Base-by-base conservation (phyloP, 73 alveolate species). In the Tetrahymena elliotti region DNA sequence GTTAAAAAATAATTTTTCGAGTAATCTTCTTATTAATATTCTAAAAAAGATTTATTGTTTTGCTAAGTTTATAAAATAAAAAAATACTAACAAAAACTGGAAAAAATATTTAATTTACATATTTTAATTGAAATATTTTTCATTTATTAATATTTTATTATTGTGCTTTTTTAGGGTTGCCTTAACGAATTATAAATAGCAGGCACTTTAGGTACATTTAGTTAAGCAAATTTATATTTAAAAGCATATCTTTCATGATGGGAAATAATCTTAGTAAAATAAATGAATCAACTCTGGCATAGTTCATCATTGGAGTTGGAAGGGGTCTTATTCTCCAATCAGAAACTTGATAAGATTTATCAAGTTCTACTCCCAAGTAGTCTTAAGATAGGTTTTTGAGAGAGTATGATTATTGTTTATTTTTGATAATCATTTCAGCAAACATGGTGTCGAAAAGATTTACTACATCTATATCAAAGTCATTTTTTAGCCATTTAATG, bases 311-410 rank as follows among this genome's bases (percentile, higher is more conserved):
- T 36, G 93, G 35, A 31, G 38, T 31, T 22, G 94, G 95, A 38
- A 94, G 52, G 13, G 96, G 96, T 84, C 96, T 94, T 84, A 94
- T 94, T 84, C 96, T 84, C 96, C 96, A 94, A 88, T 94, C 96
- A 1, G 96, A 94, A 33, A 35, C 84, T 84, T 94, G 53, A 84
- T 94, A 84, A 8, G 93, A 40, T 34, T 94, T 41, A 52, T 88
- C 93, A 7, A 94, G 37, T 36, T 88, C 93, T 18, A 47, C 92
- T 2, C 84, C 93, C 12, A 94, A 88, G 40, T 94, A 39, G 22
- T 16, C 31, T 52, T 39, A 39, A 20, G 92, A 94, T 88, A 88
- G 35, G 35, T 88, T 84, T 88, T 94, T 34, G 4, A 94, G 53
- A 27, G 96, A 94, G 20, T 41, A 47, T 2, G 83, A 92, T 83